Base-by-base conservation (phyloP, 2,329 filamentous ascomycete genomes). In the Didymellaceae sp. region DNA sequence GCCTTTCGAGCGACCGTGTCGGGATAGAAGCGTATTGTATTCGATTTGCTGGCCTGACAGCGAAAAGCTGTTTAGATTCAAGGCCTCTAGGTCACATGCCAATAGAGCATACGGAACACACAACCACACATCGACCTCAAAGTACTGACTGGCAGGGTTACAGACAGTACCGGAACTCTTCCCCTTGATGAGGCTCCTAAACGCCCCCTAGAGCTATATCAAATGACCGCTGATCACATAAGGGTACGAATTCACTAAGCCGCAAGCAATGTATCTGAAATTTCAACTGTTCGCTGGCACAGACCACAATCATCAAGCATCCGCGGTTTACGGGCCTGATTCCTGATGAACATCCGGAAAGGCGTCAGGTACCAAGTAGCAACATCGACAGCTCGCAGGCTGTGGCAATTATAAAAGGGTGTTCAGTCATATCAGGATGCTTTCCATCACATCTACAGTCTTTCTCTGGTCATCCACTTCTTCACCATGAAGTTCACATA, bases 401-500 rank as follows among this genome's bases (percentile, higher is more conserved):
- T 33, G 20, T 43, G 18, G 13, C 51, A 25, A 52, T 62, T 71
- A 73, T 72, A 72, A 71, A 66, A 69, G 53, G 56, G 50, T 45
- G 49, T 53, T 17, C 9, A 18, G 22, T 39, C 55, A 52, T 54
- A 40, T 26, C 50, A 24, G 43, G 10, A 25, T 54, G 49, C 52
- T 31, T 55, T 41, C 52, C 63, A 64, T 59, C 52, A 61, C 59
- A 63, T 41, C 53, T 51, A 48, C 45, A 53, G 43, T 39, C 57
- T 59, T 52, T 58, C 54, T 40, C 43, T 58, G 47, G 39, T 52
- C 52, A 51, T 41, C 60, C 54, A 52, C 52, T 41, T 62, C 58
- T 54, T 46, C 65, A 68, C 54, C 38, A 73, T 73, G 70, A 72
- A 73, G 64, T 62, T 67, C 59, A 42, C 71, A 21, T 65, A 66